Evolutionary conservation across 1,284 basidiomycete genomes (phyloP).

Genomic region (Puccinia horiana): DNA sequence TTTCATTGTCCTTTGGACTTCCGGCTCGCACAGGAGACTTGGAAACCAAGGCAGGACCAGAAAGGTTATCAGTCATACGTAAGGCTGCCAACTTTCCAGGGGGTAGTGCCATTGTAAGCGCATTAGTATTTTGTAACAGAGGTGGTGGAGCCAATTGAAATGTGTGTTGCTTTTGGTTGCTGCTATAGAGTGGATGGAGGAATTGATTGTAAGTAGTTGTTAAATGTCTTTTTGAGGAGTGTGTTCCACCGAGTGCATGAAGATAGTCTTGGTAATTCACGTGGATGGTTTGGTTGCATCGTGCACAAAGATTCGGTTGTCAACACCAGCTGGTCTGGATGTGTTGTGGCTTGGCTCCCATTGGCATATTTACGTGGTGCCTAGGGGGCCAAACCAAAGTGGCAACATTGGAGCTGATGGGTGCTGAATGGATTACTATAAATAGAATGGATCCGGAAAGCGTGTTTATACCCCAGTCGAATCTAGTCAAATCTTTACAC

Average conservation of each 20-base stretch:
- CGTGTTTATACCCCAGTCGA: no score
- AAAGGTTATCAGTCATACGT: constrained; percentile 57
- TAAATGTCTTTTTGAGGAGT: not conserved
- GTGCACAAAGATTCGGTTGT: no score
- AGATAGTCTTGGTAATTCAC: constrained; percentile 45
- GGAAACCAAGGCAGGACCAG: not conserved
- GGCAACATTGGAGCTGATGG: no score
- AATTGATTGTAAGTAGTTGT: constrained; percentile 19
- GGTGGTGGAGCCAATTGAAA: no score
- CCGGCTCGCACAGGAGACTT: constrained; percentile 32
- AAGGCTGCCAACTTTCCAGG: constrained; percentile 58
- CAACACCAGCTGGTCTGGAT: no score
- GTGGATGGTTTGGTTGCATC: no score
- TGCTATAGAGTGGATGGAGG: not conserved
- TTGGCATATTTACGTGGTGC: no score
- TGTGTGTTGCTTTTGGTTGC: not conserved
- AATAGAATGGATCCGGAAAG: no score
- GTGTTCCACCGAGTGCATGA: constrained; percentile 30
- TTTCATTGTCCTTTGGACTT: constrained; percentile 42
- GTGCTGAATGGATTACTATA: no score
- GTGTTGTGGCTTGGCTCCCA: no score
- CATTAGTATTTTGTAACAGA: constrained; percentile 49
- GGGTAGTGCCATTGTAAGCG: constrained; percentile 53
- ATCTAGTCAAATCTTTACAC: no score
- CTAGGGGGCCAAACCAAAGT: no score